Evolutionary conservation across 179 eudicot genomes (phyloP), one percentile per base, ranked within the genome.

Genomic region (Silene vulgaris): DNA sequence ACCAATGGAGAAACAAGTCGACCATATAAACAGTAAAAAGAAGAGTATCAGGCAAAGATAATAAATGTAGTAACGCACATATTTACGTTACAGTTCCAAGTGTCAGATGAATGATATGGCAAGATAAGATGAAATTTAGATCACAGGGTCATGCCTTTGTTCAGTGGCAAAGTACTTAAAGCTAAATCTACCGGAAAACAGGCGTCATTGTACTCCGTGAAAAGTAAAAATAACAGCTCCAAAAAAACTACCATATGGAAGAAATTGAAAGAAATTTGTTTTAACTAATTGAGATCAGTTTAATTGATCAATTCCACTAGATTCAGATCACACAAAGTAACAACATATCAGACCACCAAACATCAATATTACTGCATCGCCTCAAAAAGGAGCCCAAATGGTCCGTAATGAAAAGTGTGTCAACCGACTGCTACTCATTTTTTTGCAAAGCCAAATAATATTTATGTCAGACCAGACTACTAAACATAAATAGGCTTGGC

Each of bases 51-150:
- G 12, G 60, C 20, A 28, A 66, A 71, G 3, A 59, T 29, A 65
- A 69, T 74, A 74, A 73, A 63, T 54, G 76, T 56, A 0, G 74
- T 66, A 78, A 78, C 75, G 40, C 35, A 65, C 8, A 13, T 69
- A 76, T 45, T 68, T 26, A 76, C 19, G 74, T 68, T 70, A 43
- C 50, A 11, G 20, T 50, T 21, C 20, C 20, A 40, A 35, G 74
- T 40, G 54, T 66, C 32, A 37, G 21, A 65, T 75, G 76, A 69
- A 37, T 29, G 45, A 70, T 13, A 8, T 8, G 35, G 48, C 5
- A 52, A 73, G 52, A 74, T 21, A 20, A 19, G 52, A 75, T 21
- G 56, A 19, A 32, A 37, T 9, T 76, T 19, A 54, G 69, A 63
- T 75, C 43, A 23, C 32, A 50, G 6, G 70, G 32, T 32, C 16